Percentiles rank a stretch among this genome's conserved stretches.
These are phyloP conservation scores for Boletus sp. DNA, from an alignment of 1,284 basidiomycete species.

Conservation along the genomic window DNA sequence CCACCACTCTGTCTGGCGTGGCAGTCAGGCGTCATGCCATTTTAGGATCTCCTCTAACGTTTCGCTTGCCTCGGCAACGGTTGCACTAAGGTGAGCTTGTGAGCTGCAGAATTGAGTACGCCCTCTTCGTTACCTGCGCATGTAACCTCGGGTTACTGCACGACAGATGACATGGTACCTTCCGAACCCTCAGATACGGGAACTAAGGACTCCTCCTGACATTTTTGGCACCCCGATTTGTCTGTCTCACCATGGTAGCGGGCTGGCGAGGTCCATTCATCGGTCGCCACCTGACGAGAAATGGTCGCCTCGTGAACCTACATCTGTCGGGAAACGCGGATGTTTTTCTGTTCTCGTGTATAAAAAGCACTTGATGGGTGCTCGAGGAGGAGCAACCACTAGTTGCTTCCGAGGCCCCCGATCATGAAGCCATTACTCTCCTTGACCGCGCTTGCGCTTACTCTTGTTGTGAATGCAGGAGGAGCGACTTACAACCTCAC, in stretches of 20 bases:
- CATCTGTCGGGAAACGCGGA: too few relatives aligned
- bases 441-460: not conserved
- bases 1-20: not conserved
- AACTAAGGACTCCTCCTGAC: not conserved
- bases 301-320: not conserved
- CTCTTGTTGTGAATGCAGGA: not conserved
- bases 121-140: not conserved
- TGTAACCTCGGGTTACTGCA: not conserved
- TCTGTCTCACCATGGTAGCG: not conserved
- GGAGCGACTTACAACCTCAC: slow-evolving; percentile 4
- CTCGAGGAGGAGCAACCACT: not conserved
- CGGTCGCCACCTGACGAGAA: not conserved
- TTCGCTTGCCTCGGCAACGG: not conserved
- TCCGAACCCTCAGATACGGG: not conserved
- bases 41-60: not conserved
- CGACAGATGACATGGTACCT: not conserved
- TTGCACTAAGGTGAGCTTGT: not conserved
- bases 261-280: not conserved
- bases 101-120: not conserved
- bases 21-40: not conserved
- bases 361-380: not conserved
- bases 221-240: not conserved
- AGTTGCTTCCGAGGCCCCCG: not conserved
- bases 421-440: not conserved
- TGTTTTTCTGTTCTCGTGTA: not conserved